These are phyloP conservation scores for Opeltia flavorubescens DNA, from an alignment of 495 filamentous ascomycete species.

Conservation along the genomic window DNA sequence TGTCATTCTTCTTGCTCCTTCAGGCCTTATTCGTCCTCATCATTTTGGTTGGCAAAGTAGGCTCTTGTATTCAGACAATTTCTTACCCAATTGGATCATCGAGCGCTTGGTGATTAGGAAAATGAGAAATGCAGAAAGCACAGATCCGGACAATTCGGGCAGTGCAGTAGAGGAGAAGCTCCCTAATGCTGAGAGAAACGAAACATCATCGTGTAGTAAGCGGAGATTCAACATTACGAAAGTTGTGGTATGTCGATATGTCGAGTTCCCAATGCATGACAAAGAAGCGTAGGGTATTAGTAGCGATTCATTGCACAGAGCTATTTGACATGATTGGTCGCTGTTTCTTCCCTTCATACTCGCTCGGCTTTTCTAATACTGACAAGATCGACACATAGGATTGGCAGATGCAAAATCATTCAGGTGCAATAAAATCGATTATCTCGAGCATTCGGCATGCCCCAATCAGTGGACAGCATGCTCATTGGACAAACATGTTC, in stretches of 20 bases:
- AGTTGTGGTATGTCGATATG: neutral
- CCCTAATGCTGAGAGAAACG: neutral
- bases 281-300: neutral
- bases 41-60: constrained; percentile 45
- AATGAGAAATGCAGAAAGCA: neutral
- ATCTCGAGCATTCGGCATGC: constrained; percentile 44
- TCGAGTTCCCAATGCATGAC: neutral
- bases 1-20: constrained; percentile 60
- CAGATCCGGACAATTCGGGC: neutral
- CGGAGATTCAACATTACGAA: neutral
- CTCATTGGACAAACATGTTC: constrained; percentile 42
- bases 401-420: constrained; percentile 43
- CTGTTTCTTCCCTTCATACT: too few species aligned
- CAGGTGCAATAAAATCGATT: constrained; percentile 41
- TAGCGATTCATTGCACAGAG: too few species aligned
- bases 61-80: constrained; percentile 44
- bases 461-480: constrained; percentile 35
- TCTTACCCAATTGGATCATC: constrained; percentile 37
- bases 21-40: constrained; percentile 54
- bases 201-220: neutral
- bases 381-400: constrained; percentile 3
- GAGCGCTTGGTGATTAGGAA: neutral
- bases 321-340: too few species aligned
- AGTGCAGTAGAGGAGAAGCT: neutral
- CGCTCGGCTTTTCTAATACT: neutral